Evolutionary conservation across 495 filamentous ascomycete genomes (phyloP), one percentile per base, ranked within the genome.

Genomic region (Aspergillus conjunctus): DNA sequence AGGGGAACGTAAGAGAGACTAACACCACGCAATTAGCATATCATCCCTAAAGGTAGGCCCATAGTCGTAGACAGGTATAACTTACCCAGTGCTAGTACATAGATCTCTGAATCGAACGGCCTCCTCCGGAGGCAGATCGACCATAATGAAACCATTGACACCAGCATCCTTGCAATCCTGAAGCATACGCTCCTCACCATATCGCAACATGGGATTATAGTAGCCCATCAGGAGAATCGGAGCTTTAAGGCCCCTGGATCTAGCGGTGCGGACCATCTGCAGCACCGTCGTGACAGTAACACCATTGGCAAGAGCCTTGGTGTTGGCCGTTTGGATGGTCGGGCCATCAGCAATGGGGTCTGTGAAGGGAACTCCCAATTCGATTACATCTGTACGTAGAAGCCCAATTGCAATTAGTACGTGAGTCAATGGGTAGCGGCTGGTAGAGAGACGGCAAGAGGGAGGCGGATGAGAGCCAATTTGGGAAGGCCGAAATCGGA

Each of bases 191-290:
- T 95, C 91, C 76, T 98, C 94, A 60, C 95, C 95, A 69, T 98
- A 98, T 65, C 85, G 89, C 49, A 97, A 79, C 51, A 98, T 77
- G 1, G 94, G 94, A 76, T 99, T 99, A 75, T 96, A 99, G 83
- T 99, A 99, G 57, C 94, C 94, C 94, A 99, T 99, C 62, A 99
- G 82, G 58, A 99, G 77, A 41, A 99, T 79, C 7, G 94, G 94
- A 2, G 87, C 87, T 61, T 78, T 85, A 53, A 98, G 76, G 26
- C 95, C 95, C 46, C 81, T 82, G 56, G 80, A 77, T 59, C 94
- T 83, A 21, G 93, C 89, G 46, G 88, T 79, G 65, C 88, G 84
- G 30, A 97, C 87, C 73, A 93, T 91, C 63, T 90, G 80, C 31
- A 99, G 81, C 10, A 88, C 88, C 20, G 82, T 85, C 53, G 83